Base-by-base conservation (phyloP, 2,329 filamentous ascomycete species). In the Truncatella angustata region DNA sequence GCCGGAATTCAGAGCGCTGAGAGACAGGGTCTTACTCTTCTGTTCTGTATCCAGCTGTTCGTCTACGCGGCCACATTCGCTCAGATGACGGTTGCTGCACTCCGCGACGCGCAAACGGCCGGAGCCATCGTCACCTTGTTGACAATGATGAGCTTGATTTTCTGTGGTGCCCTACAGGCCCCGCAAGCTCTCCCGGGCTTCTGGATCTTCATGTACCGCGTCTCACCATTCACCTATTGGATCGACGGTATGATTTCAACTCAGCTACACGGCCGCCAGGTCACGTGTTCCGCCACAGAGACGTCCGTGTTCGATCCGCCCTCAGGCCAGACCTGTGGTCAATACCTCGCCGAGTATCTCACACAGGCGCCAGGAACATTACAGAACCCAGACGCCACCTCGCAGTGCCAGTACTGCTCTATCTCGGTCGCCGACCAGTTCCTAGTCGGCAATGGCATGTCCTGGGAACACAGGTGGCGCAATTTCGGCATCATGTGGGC, bases 181-280 rank as follows among this genome's bases (percentile, higher is more conserved):
- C 86, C 87, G 0, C 68, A 72, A 3, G 68, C 71, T 2, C 78
- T 93, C 30, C 88, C 89, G 0, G 73, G 81, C 5, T 91, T 92
- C 77, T 93, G 89, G 88, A 85, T 87, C 60, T 91, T 91, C 75
- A 89, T 91, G 85, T 93, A 93, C 70, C 82, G 87, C 43, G 72
- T 91, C 45, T 91, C 86, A 0, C 91, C 91, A 0, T 88, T 96
- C 60, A 92, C 88, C 0, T 96, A 96, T 66, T 73, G 94, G 14
- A 82, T 93, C 23, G 79, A 80, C 9, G 88, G 85, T 20, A 84
- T 96, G 73, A 68, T 93, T 0, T 79, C 86, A 0, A 81, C 81
- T 0, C 89, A 82, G 3, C 73, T 96, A 4, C 87, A 88, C 36
- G 85, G 87, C 60, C 82, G 82, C 0, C 45, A 70, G 0, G 84